These are phyloP conservation scores for Cymodocea nodosa DNA, from an alignment of 116 monocot genomes.

Conservation along the genomic window DNA sequence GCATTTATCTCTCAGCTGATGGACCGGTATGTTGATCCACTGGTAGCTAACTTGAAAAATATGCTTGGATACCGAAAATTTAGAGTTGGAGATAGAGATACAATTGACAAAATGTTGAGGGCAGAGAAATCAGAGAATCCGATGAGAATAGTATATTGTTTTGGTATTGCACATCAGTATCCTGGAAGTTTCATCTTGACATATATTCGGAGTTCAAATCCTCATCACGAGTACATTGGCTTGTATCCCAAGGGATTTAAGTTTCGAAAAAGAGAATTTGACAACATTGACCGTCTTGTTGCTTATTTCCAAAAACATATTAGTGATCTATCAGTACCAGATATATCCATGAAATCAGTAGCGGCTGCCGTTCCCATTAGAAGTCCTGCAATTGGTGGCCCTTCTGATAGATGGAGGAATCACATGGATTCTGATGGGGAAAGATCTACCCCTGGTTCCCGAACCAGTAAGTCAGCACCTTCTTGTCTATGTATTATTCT, in stretches of 20 bases:
- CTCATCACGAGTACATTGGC: conserved; percentile 88
- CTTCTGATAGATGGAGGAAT: conserved; percentile 31
- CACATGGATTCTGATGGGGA: conserved; percentile 35
- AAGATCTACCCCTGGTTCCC: conserved; percentile 36
- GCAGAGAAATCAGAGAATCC: conserved; percentile 79
- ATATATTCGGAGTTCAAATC: conserved; percentile 75
- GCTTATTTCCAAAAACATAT: conserved; percentile 80
- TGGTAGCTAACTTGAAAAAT: conserved; percentile 65
- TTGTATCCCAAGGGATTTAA: conserved; percentile 87
- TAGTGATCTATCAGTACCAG: conserved; percentile 38
- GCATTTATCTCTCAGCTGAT: conserved; percentile 45
- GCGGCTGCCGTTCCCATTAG: conserved; percentile 88
- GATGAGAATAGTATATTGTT: conserved; percentile 74
- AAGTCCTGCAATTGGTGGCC: conserved; percentile 32
- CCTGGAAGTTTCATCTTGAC: conserved; percentile 88
- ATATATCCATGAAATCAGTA: conserved; percentile 26
- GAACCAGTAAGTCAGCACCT: conserved; percentile 26
- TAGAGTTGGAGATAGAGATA: conserved; percentile 43
- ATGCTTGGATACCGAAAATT: conserved; percentile 90
- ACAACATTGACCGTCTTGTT: conserved; percentile 70
- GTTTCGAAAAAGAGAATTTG: conserved; percentile 77
- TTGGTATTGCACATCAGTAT: conserved; percentile 86
- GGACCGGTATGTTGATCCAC: conserved; percentile 92
- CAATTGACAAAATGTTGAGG: conserved; percentile 55
- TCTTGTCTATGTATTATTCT: background rate